These are phyloP conservation scores for Diaporthe citri DNA, from an alignment of 2,329 filamentous ascomycete species.

Conservation along the genomic window DNA sequence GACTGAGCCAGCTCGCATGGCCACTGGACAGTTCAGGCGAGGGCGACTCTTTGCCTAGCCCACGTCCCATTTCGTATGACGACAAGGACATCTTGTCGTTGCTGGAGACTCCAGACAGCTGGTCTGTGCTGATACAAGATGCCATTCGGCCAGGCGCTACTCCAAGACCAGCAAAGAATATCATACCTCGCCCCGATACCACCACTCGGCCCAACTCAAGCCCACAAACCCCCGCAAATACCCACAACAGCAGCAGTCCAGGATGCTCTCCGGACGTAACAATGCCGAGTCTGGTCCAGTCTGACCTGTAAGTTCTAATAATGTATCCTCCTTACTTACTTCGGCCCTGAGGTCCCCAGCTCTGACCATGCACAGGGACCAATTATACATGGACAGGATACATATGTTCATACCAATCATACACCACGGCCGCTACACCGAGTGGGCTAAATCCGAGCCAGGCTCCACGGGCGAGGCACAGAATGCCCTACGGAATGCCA, in stretches of 20 bases:
- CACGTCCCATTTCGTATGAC: neutral
- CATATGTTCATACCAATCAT: conserved; percentile 25
- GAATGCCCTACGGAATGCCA: conserved; percentile 47
- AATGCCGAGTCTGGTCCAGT: neutral
- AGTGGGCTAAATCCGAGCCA: neutral
- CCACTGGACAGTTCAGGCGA: neutral
- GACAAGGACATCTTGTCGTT: conserved; percentile 1
- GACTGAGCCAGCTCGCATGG: neutral
- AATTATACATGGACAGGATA: conserved; percentile 38
- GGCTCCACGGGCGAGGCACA: neutral
- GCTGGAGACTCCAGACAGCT: neutral
- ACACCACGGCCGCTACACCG: neutral
- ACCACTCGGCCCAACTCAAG: neutral
- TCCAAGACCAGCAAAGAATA: neutral
- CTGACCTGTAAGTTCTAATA: conserved; percentile 5
- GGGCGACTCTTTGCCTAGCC: neutral
- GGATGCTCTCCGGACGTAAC: neutral
- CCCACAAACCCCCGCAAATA: neutral
- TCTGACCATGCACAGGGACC: conserved; percentile 40
- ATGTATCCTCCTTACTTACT: neutral
- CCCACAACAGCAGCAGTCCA: conserved; percentile 14
- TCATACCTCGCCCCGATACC: neutral
- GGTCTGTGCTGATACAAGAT: neutral
- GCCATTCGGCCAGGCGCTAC: neutral
- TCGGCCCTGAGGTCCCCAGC: neutral